A percentile compares a stretch with the other conserved stretches of the same genome.
Evolutionary conservation across 2,329 filamentous ascomycete species (phyloP).

Genomic region (Hypoxylon sp.): DNA sequence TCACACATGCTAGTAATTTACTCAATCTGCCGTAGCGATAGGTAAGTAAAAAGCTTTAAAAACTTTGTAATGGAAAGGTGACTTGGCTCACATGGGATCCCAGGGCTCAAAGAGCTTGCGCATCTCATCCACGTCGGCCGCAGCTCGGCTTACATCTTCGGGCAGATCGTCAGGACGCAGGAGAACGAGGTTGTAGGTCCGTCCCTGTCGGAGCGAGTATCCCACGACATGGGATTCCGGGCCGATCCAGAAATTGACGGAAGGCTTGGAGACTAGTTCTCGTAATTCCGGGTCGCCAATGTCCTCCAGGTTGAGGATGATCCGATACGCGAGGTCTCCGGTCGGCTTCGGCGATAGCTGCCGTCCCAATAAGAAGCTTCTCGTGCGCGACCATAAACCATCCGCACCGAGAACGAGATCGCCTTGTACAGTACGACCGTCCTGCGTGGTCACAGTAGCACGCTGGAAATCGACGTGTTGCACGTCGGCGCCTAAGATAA

Average conservation of each 20-base stretch:
- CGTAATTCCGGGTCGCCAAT: slow-evolving; percentile 62
- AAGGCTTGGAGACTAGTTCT: slow-evolving; percentile 59
- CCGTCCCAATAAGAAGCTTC: slow-evolving; percentile 59
- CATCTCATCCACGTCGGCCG: slow-evolving; percentile 44
- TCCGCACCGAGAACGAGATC: slow-evolving; percentile 64
- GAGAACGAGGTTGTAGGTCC: slow-evolving; percentile 61
- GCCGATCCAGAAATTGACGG: slow-evolving; percentile 67
- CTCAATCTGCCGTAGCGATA: slow-evolving; percentile 18
- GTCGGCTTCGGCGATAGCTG: slow-evolving; percentile 62
- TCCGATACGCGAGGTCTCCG: slow-evolving; percentile 68
- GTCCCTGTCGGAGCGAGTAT: slow-evolving; percentile 59
- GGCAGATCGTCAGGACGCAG: slow-evolving; percentile 61
- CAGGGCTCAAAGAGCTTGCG: slow-evolving; percentile 39
- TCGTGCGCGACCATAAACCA: slow-evolving; percentile 59
- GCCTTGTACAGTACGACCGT: slow-evolving; percentile 52
- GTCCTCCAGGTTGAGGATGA: slow-evolving; percentile 62
- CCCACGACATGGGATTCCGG: slow-evolving; percentile 63
- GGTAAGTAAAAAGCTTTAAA: not conserved
- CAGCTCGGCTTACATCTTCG: slow-evolving; percentile 37
- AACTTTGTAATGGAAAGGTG: no score
- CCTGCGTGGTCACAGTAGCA: slow-evolving; percentile 55
- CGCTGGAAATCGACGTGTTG: slow-evolving; percentile 57
- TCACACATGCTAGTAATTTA: slow-evolving; percentile 38
- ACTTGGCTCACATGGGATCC: slow-evolving; percentile 42
- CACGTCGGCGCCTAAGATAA: slow-evolving; percentile 34